A percentile compares a stretch with the other conserved stretches of the same genome.
Evolutionary conservation across 2,329 filamentous ascomycete species (phyloP).

Genomic region (Fusarium udum): DNA sequence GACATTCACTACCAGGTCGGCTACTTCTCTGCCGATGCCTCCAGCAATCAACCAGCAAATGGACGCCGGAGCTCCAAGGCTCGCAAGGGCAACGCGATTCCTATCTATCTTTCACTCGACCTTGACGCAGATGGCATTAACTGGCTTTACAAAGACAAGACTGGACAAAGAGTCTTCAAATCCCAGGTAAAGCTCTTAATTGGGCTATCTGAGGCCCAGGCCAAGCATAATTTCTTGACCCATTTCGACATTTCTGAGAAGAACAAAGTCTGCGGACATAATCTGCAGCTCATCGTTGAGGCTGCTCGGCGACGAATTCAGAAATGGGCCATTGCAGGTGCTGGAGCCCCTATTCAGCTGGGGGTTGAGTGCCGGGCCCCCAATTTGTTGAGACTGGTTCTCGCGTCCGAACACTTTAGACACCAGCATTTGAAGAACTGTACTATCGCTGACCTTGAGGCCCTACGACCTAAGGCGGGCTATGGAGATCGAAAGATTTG

Average conservation of each 20-base stretch:
- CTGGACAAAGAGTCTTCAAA: background rate
- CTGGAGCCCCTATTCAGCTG: background rate
- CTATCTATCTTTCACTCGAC: background rate
- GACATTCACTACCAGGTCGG: background rate
- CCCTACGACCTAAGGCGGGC: background rate
- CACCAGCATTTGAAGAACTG: background rate
- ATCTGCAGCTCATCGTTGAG: slow-evolving; percentile 1
- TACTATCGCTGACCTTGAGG: background rate
- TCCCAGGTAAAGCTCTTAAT: background rate
- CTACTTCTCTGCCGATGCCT: background rate
- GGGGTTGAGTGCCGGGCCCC: background rate
- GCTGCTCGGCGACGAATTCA: slow-evolving; percentile 5
- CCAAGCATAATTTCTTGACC: background rate
- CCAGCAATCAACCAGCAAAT: background rate
- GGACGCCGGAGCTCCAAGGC: background rate
- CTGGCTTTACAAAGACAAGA: slow-evolving; percentile 5
- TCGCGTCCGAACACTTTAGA: background rate
- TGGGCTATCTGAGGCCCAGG: background rate
- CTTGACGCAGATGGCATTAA: background rate
- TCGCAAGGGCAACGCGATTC: background rate
- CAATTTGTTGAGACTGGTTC: background rate
- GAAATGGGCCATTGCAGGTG: background rate
- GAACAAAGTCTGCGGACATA: background rate
- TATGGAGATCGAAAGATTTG: background rate
- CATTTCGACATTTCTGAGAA: background rate